Conservation (phyloP, 768 basidiomycete genomes). For the Favolaschia claudopus region DNA sequence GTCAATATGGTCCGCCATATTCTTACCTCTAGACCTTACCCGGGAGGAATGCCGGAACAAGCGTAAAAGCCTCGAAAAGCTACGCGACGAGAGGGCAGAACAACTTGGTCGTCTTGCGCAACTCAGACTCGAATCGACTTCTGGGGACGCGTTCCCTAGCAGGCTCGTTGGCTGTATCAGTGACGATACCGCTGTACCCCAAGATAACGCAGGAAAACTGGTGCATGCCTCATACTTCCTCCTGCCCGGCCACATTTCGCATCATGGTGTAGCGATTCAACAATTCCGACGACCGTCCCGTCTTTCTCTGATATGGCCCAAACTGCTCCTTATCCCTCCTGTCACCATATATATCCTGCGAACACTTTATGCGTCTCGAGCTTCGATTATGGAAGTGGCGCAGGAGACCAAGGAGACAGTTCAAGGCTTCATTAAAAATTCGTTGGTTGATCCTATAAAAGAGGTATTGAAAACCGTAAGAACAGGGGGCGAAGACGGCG, state of each 20-base stretch:
- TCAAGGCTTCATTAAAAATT: constrained; percentile 77
- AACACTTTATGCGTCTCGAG: constrained; percentile 64
- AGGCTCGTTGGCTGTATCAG: constrained; percentile 29
- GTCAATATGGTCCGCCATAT: constrained; percentile 27
- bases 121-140: constrained; percentile 54
- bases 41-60: constrained; percentile 74
- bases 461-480: constrained; percentile 86
- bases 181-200: background rate
- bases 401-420: constrained; percentile 71
- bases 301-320: constrained; percentile 82
- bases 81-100: constrained; percentile 75
- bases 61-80: constrained; percentile 61
- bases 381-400: constrained; percentile 61
- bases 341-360: constrained; percentile 59
- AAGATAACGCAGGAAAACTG: constrained; percentile 20
- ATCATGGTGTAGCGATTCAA: constrained; percentile 31
- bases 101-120: constrained; percentile 68
- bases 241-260: constrained; percentile 38
- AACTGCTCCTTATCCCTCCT: constrained; percentile 78
- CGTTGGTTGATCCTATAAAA: constrained; percentile 87
- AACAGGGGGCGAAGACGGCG: constrained; percentile 75
- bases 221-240: constrained; percentile 35
- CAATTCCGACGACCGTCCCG: constrained; percentile 72
- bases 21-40: constrained; percentile 66
- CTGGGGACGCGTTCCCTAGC: constrained; percentile 28